Evolutionary conservation across 352 stramenopile species (phyloP).

Genomic region (Phytophthora macrochlamydospora): DNA sequence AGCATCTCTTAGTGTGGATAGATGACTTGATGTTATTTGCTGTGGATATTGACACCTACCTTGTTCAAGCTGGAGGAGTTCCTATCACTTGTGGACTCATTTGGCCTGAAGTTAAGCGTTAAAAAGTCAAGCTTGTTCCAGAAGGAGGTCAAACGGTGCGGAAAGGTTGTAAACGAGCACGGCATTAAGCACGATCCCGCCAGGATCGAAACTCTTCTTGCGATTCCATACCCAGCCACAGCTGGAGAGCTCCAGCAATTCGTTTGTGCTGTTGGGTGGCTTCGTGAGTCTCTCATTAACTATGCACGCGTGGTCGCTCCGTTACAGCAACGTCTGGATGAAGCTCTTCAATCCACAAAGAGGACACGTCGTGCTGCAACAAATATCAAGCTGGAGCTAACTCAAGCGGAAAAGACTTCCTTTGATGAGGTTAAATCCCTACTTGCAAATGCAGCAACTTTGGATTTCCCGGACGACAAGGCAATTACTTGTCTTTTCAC

Average conservation of each 20-base stretch:
- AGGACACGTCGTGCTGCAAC: conserved; percentile 4
- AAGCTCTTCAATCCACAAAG: neutral
- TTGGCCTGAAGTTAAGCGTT: conserved; percentile 24
- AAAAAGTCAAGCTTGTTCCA: conserved; percentile 24
- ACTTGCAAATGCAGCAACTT: neutral
- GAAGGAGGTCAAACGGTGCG: conserved; percentile 20
- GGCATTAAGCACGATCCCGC: neutral
- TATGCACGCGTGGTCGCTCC: neutral
- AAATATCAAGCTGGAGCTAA: conserved; percentile 3
- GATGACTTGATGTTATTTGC: conserved; percentile 32
- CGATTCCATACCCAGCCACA: neutral
- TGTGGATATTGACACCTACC: conserved; percentile 14
- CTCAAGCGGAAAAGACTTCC: neutral
- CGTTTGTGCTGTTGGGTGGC: conserved; percentile 5
- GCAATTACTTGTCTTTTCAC: conserved; percentile 3
- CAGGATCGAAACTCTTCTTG: neutral
- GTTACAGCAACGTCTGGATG: conserved; percentile 6
- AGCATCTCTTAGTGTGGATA: conserved; percentile 30
- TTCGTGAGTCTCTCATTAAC: conserved; percentile 1
- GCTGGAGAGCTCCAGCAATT: conserved; percentile 10
- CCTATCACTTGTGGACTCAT: conserved; percentile 13
- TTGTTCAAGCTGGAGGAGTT: conserved; percentile 21
- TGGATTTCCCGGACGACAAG: conserved; percentile 1
- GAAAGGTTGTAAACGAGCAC: neutral
- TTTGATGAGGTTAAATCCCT: conserved; percentile 1